Evolutionary conservation across 148 eudicot species (phyloP).

Genomic region (Fagopyrum esculentum): DNA sequence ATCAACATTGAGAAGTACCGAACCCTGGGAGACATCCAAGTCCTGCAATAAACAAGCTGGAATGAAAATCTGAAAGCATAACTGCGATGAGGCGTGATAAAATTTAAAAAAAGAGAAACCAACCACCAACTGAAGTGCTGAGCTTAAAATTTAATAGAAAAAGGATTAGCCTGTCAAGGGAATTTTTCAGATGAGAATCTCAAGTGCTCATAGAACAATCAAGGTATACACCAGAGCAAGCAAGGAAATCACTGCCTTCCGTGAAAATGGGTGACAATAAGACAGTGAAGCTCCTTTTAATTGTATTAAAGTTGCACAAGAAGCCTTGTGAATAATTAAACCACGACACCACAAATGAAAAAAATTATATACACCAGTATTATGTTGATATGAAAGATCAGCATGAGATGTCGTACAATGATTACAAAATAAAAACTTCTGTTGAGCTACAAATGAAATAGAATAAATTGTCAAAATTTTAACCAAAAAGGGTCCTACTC

Average conservation of each 20-base stretch:
- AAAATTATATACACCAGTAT: background rate
- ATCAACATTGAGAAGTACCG: slow-evolving; percentile 32
- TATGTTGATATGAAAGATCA: background rate
- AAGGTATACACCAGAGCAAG: background rate
- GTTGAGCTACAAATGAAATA: background rate
- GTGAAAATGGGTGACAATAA: background rate
- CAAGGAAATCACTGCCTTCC: background rate
- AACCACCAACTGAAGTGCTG: background rate
- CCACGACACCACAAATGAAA: background rate
- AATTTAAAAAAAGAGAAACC: background rate
- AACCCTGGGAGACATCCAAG: slow-evolving; percentile 36
- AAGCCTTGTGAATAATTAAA: background rate
- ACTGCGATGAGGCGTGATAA: background rate
- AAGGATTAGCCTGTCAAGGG: background rate
- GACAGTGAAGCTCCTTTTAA: background rate
- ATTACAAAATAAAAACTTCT: background rate
- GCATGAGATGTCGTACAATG: background rate
- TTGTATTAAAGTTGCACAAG: too few species aligned
- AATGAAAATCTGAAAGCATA: slow-evolving; percentile 1
- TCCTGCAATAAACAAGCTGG: slow-evolving; percentile 23
- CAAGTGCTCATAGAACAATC: background rate
- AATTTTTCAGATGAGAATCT: background rate
- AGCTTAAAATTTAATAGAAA: background rate
- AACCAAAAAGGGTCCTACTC: background rate
- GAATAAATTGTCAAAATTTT: background rate